Evolutionary conservation across 768 basidiomycete species (phyloP).

Genomic region (Kwoniella dendrophila): DNA sequence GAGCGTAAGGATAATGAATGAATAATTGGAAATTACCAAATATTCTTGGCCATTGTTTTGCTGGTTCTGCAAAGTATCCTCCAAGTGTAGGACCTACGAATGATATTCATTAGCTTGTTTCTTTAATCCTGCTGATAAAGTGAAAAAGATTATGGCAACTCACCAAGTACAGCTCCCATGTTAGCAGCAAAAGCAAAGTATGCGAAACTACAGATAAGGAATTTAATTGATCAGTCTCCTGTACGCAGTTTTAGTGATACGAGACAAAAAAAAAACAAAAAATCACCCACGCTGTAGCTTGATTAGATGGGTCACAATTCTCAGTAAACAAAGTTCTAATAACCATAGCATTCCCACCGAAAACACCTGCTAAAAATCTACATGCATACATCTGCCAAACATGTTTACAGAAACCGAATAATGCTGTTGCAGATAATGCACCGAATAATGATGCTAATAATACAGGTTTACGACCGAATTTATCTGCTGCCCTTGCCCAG

Average conservation of each 20-base stretch:
- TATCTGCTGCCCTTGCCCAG: constrained; percentile 29
- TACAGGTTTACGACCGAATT: constrained; percentile 30
- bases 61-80: constrained; percentile 30
- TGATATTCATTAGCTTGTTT: background rate
- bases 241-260: background rate
- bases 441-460: constrained; percentile 30
- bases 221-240: constrained; percentile 1
- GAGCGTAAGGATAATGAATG: constrained; percentile 23
- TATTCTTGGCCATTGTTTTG: constrained; percentile 25
- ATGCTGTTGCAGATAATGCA: constrained; percentile 18
- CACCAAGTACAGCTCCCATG: constrained; percentile 27
- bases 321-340: constrained; percentile 30
- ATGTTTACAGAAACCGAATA: constrained; percentile 28
- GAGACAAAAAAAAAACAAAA: too few species aligned
- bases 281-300: constrained; percentile 26
- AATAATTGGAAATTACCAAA: constrained; percentile 24
- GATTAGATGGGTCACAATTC: constrained; percentile 27
- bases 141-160: background rate
- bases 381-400: constrained; percentile 34
- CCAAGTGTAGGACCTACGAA: constrained; percentile 26
- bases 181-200: constrained; percentile 36
- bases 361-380: constrained; percentile 29
- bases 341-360: constrained; percentile 34
- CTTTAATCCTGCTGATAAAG: background rate
- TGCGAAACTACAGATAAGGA: constrained; percentile 21